These are phyloP conservation scores for Yamadazyma dendronema DNA, from an alignment of 1,139 yeast genomes.

Conservation along the genomic window DNA sequence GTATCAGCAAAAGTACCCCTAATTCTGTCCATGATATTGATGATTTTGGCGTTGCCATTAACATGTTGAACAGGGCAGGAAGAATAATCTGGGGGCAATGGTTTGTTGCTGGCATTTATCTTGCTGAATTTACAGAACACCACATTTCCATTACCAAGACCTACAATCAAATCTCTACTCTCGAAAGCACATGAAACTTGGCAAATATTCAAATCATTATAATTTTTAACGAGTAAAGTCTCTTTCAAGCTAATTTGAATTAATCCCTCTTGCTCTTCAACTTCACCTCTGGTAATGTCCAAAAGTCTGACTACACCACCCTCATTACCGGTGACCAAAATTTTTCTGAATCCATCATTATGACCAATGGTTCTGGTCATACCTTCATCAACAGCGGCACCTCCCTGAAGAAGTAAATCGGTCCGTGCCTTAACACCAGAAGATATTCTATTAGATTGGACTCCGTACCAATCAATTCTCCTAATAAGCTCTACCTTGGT, in stretches of 20 bases:
- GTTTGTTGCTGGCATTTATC: constrained; percentile 13
- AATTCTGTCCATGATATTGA: constrained; percentile 31
- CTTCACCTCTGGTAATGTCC: constrained; percentile 80
- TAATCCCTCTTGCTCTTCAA: constrained; percentile 52
- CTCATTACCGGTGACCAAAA: constrained; percentile 76
- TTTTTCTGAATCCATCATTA: constrained; percentile 55
- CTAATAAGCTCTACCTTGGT: constrained; percentile 56
- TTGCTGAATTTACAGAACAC: constrained; percentile 73
- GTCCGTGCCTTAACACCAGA: constrained; percentile 39
- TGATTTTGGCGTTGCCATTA: constrained; percentile 36
- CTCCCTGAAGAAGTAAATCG: constrained; percentile 63
- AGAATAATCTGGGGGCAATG: constrained; percentile 24
- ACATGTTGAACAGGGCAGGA: constrained; percentile 32
- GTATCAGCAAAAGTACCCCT: constrained; percentile 32
- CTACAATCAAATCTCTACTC: constrained; percentile 73
- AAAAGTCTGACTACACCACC: constrained; percentile 77
- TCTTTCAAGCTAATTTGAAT: constrained; percentile 38
- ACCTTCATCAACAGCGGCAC: constrained; percentile 48
- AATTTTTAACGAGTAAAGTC: constrained; percentile 29
- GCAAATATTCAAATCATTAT: constrained; percentile 41
- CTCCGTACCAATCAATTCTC: constrained; percentile 72
- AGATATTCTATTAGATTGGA: constrained; percentile 46
- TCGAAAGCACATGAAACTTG: constrained; percentile 74
- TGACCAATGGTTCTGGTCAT: constrained; percentile 49
- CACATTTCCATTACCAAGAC: constrained; percentile 70